phyloP scores from a whole-genome alignment of 139 green algal genomes.

The Pleodorina starrii region DNA sequence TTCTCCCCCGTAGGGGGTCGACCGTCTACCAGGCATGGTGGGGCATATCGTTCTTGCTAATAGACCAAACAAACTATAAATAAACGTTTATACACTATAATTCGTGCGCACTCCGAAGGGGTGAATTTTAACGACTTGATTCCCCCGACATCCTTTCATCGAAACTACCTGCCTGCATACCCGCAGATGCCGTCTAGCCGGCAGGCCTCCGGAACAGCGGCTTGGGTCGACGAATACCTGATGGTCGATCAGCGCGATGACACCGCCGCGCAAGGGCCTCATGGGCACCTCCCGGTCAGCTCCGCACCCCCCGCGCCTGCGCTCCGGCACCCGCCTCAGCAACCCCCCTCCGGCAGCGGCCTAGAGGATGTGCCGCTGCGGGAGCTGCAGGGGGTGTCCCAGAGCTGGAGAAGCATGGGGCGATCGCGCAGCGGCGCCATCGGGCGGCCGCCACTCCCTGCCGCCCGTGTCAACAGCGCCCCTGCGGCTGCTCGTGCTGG shows the following conservation, averaged over 20 bases:
- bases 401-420: neutral
- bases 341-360: neutral
- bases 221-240: conserved; percentile 34
- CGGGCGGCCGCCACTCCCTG: neutral
- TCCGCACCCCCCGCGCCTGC: neutral
- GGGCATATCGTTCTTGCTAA: too few relatives aligned
- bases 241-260: conserved; percentile 23
- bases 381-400: neutral
- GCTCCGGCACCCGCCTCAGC: neutral
- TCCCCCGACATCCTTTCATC: too few relatives aligned
- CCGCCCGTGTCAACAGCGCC: too few relatives aligned
- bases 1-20: too few relatives aligned
- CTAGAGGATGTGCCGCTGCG: neutral
- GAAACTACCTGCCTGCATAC: too few relatives aligned
- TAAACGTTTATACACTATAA: too few relatives aligned
- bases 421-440: neutral
- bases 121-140: too few relatives aligned
- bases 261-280: neutral
- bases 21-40: too few relatives aligned
- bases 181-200: neutral
- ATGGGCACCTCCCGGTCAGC: neutral
- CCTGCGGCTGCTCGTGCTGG: too few relatives aligned
- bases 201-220: neutral
- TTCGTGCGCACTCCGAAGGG: too few relatives aligned
- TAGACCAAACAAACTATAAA: too few relatives aligned